phyloP scores from a whole-genome alignment of 495 filamentous ascomycete species.

The Penicillium pulvis region DNA sequence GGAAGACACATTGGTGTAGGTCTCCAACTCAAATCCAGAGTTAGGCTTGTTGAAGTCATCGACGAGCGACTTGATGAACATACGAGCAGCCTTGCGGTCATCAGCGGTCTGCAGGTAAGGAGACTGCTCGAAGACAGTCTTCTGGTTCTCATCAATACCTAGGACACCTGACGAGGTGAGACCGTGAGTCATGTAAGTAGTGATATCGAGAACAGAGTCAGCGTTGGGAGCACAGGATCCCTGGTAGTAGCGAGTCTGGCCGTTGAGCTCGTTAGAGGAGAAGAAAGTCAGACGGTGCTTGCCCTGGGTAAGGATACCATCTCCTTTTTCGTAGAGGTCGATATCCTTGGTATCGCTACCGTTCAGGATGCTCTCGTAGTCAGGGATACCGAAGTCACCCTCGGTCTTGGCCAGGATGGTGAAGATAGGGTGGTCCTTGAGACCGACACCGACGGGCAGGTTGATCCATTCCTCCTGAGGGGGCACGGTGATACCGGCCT shows the following conservation, averaged over 20 bases:
- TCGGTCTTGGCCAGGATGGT: slow-evolving; percentile 63
- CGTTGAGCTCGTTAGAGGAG: slow-evolving; percentile 27
- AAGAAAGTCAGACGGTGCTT: slow-evolving; percentile 59
- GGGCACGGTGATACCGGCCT: slow-evolving; percentile 51
- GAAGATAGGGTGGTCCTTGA: slow-evolving; percentile 76
- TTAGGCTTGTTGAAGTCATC: slow-evolving; percentile 57
- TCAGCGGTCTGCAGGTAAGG: slow-evolving; percentile 31
- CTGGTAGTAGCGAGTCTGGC: slow-evolving; percentile 35
- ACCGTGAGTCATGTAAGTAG: slow-evolving; percentile 47
- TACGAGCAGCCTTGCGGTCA: slow-evolving; percentile 24
- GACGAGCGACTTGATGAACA: slow-evolving; percentile 51
- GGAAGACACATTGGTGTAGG: slow-evolving; percentile 57
- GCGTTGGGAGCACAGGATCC: slow-evolving; percentile 31
- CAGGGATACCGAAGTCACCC: slow-evolving; percentile 60
- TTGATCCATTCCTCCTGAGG: slow-evolving; percentile 67
- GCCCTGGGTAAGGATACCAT: slow-evolving; percentile 65
- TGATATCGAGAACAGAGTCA: slow-evolving; percentile 32
- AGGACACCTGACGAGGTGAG: slow-evolving; percentile 56
- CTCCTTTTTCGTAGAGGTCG: slow-evolving; percentile 50
- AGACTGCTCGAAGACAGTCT: slow-evolving; percentile 59
- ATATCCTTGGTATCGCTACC: slow-evolving; percentile 49
- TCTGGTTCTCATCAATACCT: slow-evolving; percentile 56
- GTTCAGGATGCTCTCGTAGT: slow-evolving; percentile 64
- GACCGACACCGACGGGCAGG: slow-evolving; percentile 72
- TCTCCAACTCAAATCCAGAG: slow-evolving; percentile 48